Conservation (phyloP, 1,284 basidiomycete species). For the Chondrostereum purpureum region DNA sequence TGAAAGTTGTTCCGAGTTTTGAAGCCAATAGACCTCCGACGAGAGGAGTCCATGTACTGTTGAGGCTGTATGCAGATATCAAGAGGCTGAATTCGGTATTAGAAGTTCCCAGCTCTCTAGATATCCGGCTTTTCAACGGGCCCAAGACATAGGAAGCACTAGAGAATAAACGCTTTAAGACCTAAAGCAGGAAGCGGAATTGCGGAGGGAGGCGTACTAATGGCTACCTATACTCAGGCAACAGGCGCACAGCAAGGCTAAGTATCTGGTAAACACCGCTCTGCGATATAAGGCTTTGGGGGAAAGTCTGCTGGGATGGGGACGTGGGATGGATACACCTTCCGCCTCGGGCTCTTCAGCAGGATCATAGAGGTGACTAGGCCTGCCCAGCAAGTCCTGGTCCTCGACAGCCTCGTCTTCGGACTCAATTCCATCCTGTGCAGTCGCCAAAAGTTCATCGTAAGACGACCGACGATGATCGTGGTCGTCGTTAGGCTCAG, state of each 20-base stretch:
- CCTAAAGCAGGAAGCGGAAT: slow-evolving; percentile 5
- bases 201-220: slow-evolving; percentile 42
- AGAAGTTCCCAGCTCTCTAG: slow-evolving; percentile 66
- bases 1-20: slow-evolving; percentile 60
- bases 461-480: slow-evolving; percentile 22
- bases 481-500: slow-evolving; percentile 3
- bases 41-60: slow-evolving; percentile 59
- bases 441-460: slow-evolving; percentile 16
- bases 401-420: slow-evolving; percentile 13
- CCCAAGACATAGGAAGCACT: slow-evolving; percentile 70
- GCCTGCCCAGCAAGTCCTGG: slow-evolving; percentile 10
- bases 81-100: slow-evolving; percentile 74
- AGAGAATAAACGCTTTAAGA: no score
- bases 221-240: slow-evolving; percentile 70
- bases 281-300: slow-evolving; percentile 18
- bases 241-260: slow-evolving; percentile 71
- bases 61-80: slow-evolving; percentile 68
- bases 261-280: slow-evolving; percentile 42
- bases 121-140: slow-evolving; percentile 67
- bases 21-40: slow-evolving; percentile 64
- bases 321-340: background rate
- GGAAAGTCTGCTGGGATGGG: background rate
- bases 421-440: slow-evolving; percentile 10
- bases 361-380: slow-evolving; percentile 4
- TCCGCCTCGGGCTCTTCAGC: slow-evolving; percentile 7